A percentile compares a stretch with the other conserved stretches of the same genome.
Evolutionary conservation across 352 stramenopile genomes (phyloP).

Genomic region (Phytophthora cryptogea): DNA sequence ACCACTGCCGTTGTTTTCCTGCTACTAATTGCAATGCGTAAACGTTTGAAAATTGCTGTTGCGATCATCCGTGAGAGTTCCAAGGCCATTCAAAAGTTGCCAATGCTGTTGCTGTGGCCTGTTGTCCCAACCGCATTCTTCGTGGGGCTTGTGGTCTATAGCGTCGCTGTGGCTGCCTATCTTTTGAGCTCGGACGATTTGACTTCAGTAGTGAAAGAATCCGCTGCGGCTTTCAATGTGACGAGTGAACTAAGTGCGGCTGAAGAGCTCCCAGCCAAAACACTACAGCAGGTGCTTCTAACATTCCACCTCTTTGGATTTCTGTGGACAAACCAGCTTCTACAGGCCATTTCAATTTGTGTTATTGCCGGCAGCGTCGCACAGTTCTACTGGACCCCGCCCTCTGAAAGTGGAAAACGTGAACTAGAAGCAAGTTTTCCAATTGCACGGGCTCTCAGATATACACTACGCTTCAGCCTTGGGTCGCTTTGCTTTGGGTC

Average conservation of each 20-base stretch:
- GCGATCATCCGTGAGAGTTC: conserved; percentile 78
- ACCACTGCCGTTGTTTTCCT: conserved; percentile 54
- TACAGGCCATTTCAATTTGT: conserved; percentile 95
- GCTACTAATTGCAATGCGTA: conserved; percentile 69
- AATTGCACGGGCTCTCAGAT: conserved; percentile 57
- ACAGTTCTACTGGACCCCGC: conserved; percentile 93
- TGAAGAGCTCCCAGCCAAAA: conserved; percentile 42
- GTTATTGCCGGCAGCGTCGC: conserved; percentile 90
- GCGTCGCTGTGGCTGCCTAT: conserved; percentile 56
- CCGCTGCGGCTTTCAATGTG: conserved; percentile 46
- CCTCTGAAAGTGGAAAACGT: conserved; percentile 32
- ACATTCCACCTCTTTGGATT: conserved; percentile 94
- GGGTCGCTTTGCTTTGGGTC: conserved; percentile 97
- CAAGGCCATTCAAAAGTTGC: conserved; percentile 59
- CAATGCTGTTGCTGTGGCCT: conserved; percentile 67
- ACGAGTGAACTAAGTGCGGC: conserved; percentile 27
- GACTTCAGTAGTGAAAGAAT: conserved; percentile 29
- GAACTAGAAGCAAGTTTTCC: conserved; percentile 62
- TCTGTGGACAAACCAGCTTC: conserved; percentile 96
- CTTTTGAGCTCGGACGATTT: conserved; percentile 64
- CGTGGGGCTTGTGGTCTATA: conserved; percentile 61
- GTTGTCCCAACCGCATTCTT: conserved; percentile 58
- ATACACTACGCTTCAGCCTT: conserved; percentile 89
- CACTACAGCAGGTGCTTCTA: conserved; percentile 58
- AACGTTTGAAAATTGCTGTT: conserved; percentile 68